Conservation (phyloP, 768 basidiomycete genomes). For the Filobasidium floriforme region DNA sequence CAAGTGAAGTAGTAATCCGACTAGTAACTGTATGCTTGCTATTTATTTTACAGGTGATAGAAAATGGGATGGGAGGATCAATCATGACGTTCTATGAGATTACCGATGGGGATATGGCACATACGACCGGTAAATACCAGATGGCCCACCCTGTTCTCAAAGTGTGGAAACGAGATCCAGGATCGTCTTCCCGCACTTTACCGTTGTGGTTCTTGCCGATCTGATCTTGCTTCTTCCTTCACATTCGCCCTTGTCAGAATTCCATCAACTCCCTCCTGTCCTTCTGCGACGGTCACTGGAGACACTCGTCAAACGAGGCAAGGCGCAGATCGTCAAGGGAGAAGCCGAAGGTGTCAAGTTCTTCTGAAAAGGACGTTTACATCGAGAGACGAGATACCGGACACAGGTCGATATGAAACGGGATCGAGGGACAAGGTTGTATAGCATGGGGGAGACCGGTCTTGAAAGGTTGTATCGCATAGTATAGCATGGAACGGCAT, state of each 20-base stretch:
- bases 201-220: neutral
- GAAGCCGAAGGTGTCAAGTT: slow-evolving; percentile 47
- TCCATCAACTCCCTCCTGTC: slow-evolving; percentile 42
- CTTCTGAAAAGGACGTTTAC: slow-evolving; percentile 24
- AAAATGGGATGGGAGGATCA: slow-evolving; percentile 44
- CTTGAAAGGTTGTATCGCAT: too few species aligned
- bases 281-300: slow-evolving; percentile 45
- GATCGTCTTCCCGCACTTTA: neutral
- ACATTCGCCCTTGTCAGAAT: slow-evolving; percentile 33
- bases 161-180: neutral
- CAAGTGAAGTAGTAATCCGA: neutral
- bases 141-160: too few species aligned
- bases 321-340: slow-evolving; percentile 47
- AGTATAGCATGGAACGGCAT: too few species aligned
- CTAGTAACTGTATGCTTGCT: too few species aligned
- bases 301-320: slow-evolving; percentile 45
- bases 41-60: slow-evolving; percentile 36
- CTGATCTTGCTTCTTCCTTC: neutral
- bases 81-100: slow-evolving; percentile 50
- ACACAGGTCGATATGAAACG: neutral
- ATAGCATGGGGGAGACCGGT: too few species aligned
- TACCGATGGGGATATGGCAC: slow-evolving; percentile 44
- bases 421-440: too few species aligned
- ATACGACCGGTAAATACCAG: slow-evolving; percentile 36
- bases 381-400: neutral